Base-by-base conservation (phyloP, 768 basidiomycete genomes). In the Mycena maculata region DNA sequence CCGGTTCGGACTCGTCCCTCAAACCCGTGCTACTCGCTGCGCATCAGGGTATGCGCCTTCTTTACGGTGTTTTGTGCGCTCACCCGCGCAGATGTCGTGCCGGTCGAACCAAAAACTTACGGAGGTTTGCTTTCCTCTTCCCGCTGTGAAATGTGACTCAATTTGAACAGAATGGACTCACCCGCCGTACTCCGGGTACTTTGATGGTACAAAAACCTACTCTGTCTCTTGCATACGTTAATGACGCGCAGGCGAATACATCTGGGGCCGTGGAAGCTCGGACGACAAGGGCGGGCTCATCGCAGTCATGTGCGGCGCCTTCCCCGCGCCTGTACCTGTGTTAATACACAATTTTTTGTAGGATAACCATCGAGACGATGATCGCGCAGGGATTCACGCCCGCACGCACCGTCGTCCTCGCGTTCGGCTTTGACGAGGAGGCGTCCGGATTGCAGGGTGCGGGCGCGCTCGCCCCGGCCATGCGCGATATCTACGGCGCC, bases 191-290 rank as follows among this genome's bases (percentile, higher is more conserved):
- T 88, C 87, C 20, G 89, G 89, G 0, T 69, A 83, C 69, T 87
- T 79, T 66, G 86, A 87, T 74, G 86, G 86, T 85, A 64, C 13
- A 74, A 31, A 27, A 16, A 48, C 16, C 28, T 38, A 6, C 20
- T 42, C 5, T n/a, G 13, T 42, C 9, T 33, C 41, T 53, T 39
- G n/a, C 28, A 10, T 11, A 38, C 36, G 16, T 18, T 42, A 42
- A 16, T 16, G 94, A 3, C 16, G 80, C 86, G 84, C 47, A 82
- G 81, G 82, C 16, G 65, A 85, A 58, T 85, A 82, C 68, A 81
- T 95, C n/a, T 94, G 92, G 92, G 93, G 93, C 12, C 84, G 93
- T 18, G 93, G 93, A 45, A 84, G 86, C 54, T 80, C 80, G 3
- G 92, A 95, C 71, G 91, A 93, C 79, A 95, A 36, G 13, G 13